Percentiles rank a stretch among this genome's conserved stretches.
These are phyloP conservation scores for Adansonia grandidieri DNA, from an alignment of 441 rosid genomes.

Conservation along the genomic window DNA sequence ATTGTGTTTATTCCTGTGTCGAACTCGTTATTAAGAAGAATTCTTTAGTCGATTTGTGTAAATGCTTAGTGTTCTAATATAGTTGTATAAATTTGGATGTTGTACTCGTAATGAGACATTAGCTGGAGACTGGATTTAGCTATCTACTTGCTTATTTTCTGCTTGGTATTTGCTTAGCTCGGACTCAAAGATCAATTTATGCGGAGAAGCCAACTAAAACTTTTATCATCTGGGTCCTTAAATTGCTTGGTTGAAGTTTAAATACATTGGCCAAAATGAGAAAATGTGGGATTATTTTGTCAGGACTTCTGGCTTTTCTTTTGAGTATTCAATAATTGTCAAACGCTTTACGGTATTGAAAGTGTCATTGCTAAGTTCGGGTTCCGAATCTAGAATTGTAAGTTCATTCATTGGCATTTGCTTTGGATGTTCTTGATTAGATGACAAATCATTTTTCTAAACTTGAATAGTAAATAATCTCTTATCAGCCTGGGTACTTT, in stretches of 20 bases:
- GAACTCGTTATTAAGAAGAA: not conserved
- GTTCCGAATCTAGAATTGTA: not conserved
- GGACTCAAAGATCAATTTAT: not conserved
- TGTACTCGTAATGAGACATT: not conserved
- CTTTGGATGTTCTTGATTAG: constrained; percentile 9
- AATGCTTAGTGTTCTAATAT: not conserved
- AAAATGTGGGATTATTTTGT: constrained; percentile 8
- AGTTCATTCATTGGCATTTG: constrained; percentile 14
- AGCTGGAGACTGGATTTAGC: not conserved
- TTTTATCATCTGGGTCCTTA: not conserved
- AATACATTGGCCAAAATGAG: constrained; percentile 3
- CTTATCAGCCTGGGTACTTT: not conserved
- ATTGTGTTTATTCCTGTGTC: not conserved
- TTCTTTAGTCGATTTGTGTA: not conserved
- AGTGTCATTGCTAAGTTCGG: constrained; percentile 12
- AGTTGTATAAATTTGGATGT: not conserved
- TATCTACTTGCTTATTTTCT: not conserved
- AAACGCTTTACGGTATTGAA: not conserved
- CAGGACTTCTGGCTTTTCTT: not conserved
- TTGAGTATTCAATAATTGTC: not conserved
- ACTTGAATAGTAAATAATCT: not conserved
- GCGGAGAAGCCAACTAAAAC: not conserved
- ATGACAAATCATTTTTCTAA: not conserved
- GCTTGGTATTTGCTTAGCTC: constrained; percentile 14
- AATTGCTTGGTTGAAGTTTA: not conserved